A percentile compares a stretch with the other conserved stretches of the same genome.
Evolutionary conservation across 1,139 yeast genomes (phyloP).

Genomic region (Saccharomyces hybrid): DNA sequence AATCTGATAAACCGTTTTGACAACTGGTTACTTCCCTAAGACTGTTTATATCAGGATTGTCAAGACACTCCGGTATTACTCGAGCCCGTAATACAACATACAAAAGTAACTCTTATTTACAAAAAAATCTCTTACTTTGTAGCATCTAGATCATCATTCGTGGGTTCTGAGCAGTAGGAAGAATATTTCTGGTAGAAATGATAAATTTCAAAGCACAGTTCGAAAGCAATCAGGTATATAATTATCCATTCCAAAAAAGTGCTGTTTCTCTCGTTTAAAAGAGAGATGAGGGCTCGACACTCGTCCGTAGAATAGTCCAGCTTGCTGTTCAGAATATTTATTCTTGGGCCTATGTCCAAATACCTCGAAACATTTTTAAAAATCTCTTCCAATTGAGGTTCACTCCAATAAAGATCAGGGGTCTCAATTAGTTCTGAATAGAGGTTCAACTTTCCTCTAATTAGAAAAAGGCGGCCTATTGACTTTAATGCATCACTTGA

Average conservation of each 20-base stretch:
- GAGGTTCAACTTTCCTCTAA: constrained; percentile 73
- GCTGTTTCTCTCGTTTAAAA: constrained; percentile 68
- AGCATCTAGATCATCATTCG: not conserved
- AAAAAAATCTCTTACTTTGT: not conserved
- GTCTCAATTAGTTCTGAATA: constrained; percentile 88
- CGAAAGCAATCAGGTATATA: constrained; percentile 71
- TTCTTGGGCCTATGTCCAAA: constrained; percentile 69
- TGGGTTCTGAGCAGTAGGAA: not conserved
- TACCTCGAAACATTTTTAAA: constrained; percentile 63
- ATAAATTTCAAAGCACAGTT: constrained; percentile 69
- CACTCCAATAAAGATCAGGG: constrained; percentile 90
- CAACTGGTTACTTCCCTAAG: too few species aligned
- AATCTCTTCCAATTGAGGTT: constrained; percentile 70
- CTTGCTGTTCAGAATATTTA: constrained; percentile 70
- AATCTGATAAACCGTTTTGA: too few species aligned
- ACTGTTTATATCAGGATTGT: too few species aligned
- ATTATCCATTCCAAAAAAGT: constrained; percentile 83
- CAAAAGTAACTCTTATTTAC: not conserved
- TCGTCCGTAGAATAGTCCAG: constrained; percentile 88
- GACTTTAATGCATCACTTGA: constrained; percentile 58
- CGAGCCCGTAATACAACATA: not conserved
- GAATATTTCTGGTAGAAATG: constrained; percentile 38
- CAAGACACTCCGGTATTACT: too few species aligned
- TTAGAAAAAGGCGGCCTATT: constrained; percentile 65
- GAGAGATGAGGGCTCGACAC: constrained; percentile 65